Evolutionary conservation across 352 stramenopile genomes (phyloP).

Genomic region (Globisporangium heterothallicum): DNA sequence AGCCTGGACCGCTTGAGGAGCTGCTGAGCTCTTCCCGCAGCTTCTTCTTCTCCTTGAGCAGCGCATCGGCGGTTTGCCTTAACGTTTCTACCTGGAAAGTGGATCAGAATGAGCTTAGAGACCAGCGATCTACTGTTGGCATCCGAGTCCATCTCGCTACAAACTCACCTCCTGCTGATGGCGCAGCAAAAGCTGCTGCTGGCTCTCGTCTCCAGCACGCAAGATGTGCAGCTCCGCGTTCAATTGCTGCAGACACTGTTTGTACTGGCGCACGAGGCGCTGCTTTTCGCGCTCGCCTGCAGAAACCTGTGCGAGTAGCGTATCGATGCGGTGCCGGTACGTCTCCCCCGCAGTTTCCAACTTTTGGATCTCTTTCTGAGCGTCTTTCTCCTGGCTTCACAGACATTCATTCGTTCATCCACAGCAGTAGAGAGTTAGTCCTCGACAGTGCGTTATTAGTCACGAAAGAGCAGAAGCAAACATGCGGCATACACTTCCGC

Average conservation of each 20-base stretch:
- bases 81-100: constrained; percentile 18
- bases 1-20: background rate
- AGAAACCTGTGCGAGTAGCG: constrained; percentile 26
- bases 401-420: too few species aligned
- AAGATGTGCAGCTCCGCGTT: constrained; percentile 19
- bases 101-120: too few species aligned
- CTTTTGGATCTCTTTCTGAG: constrained; percentile 26
- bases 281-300: constrained; percentile 23
- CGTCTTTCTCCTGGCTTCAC: constrained; percentile 26
- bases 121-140: too few species aligned
- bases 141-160: too few species aligned
- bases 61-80: constrained; percentile 14
- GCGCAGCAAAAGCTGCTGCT: constrained; percentile 1
- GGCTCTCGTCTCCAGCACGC: constrained; percentile 6
- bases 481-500: constrained; percentile 27
- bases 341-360: constrained; percentile 24
- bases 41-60: constrained; percentile 22
- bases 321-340: constrained; percentile 21
- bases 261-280: constrained; percentile 27
- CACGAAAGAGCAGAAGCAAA: background rate
- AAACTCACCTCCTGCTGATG: constrained; percentile 14
- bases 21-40: constrained; percentile 16
- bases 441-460: background rate
- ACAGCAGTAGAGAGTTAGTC: background rate
- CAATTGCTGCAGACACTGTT: constrained; percentile 25